phyloP scores from a whole-genome alignment of 148 eudicot genomes.

The Spergularia marina region DNA sequence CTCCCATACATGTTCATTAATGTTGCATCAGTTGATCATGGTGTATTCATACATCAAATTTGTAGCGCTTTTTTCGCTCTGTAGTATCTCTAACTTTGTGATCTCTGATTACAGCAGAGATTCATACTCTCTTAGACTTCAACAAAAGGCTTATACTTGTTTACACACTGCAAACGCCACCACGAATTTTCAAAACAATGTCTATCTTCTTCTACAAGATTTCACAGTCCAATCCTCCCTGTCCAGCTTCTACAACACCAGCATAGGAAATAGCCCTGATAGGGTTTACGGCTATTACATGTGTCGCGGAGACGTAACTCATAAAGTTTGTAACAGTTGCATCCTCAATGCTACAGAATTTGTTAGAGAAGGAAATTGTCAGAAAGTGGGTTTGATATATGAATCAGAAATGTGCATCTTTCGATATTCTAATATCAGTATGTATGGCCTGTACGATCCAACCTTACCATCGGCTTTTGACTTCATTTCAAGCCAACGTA shows the following conservation, averaged over 20 bases:
- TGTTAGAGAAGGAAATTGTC: not conserved
- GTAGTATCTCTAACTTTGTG: not conserved
- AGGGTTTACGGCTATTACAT: slow-evolving; percentile 26
- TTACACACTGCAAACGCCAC: not conserved
- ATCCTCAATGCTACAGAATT: slow-evolving; percentile 14
- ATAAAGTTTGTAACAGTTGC: slow-evolving; percentile 4
- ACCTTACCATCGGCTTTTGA: not conserved
- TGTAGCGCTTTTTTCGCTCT: not conserved
- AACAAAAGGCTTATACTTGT: not conserved
- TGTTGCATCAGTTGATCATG: not conserved
- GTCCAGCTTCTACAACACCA: slow-evolving; percentile 9
- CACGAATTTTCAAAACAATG: not conserved
- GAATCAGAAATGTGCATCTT: slow-evolving; percentile 8
- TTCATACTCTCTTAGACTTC: not conserved
- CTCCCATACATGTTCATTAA: too few relatives aligned
- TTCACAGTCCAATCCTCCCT: slow-evolving; percentile 7
- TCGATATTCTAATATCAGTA: not conserved
- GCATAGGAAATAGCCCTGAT: not conserved
- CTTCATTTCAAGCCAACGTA: not conserved
- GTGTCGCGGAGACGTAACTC: slow-evolving; percentile 18
- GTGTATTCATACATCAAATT: not conserved
- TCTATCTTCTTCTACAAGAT: slow-evolving; percentile 5
- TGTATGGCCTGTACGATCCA: not conserved
- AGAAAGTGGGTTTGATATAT: not conserved
- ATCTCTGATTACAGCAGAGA: not conserved